phyloP scores from a whole-genome alignment of 1,284 basidiomycete genomes.

The Porogramme epimiltina region DNA sequence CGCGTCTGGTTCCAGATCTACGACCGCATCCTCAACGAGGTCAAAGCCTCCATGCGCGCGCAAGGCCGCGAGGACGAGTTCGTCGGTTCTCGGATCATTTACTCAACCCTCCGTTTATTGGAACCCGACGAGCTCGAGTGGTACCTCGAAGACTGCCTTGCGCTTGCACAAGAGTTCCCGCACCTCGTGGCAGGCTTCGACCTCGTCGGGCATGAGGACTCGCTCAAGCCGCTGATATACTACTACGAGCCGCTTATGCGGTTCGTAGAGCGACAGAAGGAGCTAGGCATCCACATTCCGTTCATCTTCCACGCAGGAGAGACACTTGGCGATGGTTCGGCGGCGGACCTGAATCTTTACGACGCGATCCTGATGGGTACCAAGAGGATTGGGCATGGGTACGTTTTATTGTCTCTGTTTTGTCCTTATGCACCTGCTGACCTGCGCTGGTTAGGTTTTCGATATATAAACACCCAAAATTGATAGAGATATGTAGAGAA shows the following conservation, averaged over 20 bases:
- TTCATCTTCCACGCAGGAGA: constrained; percentile 84
- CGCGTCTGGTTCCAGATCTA: constrained; percentile 63
- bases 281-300: constrained; percentile 66
- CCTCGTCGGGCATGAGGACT: constrained; percentile 78
- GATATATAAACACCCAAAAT: constrained; percentile 69
- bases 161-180: constrained; percentile 74
- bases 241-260: constrained; percentile 65
- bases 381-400: constrained; percentile 81
- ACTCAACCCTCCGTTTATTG: constrained; percentile 63
- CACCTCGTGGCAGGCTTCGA: constrained; percentile 79
- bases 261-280: constrained; percentile 59
- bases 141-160: constrained; percentile 74
- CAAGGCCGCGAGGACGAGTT: constrained; percentile 62
- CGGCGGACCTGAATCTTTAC: constrained; percentile 74
- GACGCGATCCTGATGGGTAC: constrained; percentile 79
- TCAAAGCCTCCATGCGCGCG: constrained; percentile 52
- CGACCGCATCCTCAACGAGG: constrained; percentile 53
- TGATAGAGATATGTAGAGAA: constrained; percentile 68
- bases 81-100: constrained; percentile 73
- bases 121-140: constrained; percentile 60
- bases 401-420: too few species aligned
- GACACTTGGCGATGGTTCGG: constrained; percentile 72
- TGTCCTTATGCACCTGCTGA: too few species aligned
- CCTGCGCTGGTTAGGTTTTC: too few species aligned
- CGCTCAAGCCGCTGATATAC: constrained; percentile 58